Conservation (phyloP, 2,329 filamentous ascomycete genomes). For the Huntiella bhutanensis region DNA sequence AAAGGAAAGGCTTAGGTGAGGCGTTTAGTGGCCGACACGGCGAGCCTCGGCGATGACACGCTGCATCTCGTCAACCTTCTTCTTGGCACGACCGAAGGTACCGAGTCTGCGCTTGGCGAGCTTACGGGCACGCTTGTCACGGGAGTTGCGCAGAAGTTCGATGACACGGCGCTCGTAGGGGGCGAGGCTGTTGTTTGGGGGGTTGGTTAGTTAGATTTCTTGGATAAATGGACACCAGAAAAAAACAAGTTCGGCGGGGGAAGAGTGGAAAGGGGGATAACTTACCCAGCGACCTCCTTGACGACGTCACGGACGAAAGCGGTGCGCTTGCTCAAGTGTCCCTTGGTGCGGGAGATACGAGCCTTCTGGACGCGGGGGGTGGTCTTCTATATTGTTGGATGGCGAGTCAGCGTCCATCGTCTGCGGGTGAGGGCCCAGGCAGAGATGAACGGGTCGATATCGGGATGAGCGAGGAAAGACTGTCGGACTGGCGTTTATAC, state of each 20-base stretch:
- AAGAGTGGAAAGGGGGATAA: constrained; percentile 15
- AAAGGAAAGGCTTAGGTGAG: neutral
- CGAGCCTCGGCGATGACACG: constrained; percentile 94
- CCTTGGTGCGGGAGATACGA: constrained; percentile 73
- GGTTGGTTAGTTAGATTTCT: constrained; percentile 15
- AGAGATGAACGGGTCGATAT: constrained; percentile 8
- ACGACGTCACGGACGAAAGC: constrained; percentile 93
- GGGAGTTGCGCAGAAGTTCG: constrained; percentile 95
- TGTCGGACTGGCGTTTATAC: neutral
- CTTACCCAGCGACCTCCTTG: constrained; percentile 92
- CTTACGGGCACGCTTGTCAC: constrained; percentile 98
- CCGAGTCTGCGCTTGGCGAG: constrained; percentile 99
- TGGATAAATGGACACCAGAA: constrained; percentile 7
- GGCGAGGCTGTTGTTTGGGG: constrained; percentile 40
- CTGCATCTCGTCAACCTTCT: constrained; percentile 98
- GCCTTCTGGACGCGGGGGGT: constrained; percentile 60
- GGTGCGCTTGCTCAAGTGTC: constrained; percentile 90
- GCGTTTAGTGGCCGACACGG: constrained; percentile 38
- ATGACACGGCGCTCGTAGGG: constrained; percentile 98
- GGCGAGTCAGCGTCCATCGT: constrained; percentile 44
- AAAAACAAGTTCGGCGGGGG: neutral
- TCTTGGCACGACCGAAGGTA: constrained; percentile 96
- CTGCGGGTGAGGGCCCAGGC: constrained; percentile 22
- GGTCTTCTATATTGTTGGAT: constrained; percentile 47
- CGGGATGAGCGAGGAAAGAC: neutral